phyloP scores from a whole-genome alignment of 345 rosid species.

The Hibiscus trionum region DNA sequence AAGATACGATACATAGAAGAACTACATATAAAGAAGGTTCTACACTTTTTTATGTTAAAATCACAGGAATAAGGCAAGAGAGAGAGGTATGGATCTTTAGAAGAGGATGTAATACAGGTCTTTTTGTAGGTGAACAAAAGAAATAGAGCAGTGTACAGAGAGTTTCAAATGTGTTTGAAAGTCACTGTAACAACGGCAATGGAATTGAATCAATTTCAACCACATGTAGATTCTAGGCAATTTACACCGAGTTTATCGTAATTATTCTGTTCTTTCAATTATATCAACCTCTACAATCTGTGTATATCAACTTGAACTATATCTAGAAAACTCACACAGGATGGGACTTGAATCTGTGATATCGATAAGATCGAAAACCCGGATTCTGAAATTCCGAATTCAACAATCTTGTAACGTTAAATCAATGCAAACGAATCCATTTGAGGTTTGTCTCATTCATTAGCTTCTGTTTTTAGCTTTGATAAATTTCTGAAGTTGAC shows the following conservation, averaged over 20 bases:
- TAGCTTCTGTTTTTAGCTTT: neutral
- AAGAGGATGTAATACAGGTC: constrained; percentile 14
- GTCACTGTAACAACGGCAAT: constrained; percentile 17
- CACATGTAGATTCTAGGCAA: neutral
- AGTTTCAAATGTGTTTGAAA: constrained; percentile 7
- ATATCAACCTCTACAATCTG: too few species aligned
- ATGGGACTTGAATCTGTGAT: neutral
- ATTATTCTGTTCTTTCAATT: too few species aligned
- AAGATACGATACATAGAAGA: constrained; percentile 18
- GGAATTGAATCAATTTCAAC: constrained; percentile 10
- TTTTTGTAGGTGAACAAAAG: constrained; percentile 16
- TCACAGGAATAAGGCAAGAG: constrained; percentile 21
- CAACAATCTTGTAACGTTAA: neutral
- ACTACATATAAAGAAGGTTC: constrained; percentile 19
- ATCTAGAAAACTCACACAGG: too few species aligned
- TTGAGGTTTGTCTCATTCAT: neutral
- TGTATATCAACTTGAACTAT: too few species aligned
- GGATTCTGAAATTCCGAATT: neutral
- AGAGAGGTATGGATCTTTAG: constrained; percentile 9
- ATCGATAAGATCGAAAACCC: neutral
- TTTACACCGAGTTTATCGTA: neutral
- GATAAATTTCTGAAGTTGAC: neutral
- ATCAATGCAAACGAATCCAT: neutral
- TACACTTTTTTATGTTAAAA: constrained; percentile 23
- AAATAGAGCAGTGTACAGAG: constrained; percentile 15